These are phyloP conservation scores for Kodamaea alishanica DNA, from an alignment of 1,139 yeast species.

Conservation along the genomic window DNA sequence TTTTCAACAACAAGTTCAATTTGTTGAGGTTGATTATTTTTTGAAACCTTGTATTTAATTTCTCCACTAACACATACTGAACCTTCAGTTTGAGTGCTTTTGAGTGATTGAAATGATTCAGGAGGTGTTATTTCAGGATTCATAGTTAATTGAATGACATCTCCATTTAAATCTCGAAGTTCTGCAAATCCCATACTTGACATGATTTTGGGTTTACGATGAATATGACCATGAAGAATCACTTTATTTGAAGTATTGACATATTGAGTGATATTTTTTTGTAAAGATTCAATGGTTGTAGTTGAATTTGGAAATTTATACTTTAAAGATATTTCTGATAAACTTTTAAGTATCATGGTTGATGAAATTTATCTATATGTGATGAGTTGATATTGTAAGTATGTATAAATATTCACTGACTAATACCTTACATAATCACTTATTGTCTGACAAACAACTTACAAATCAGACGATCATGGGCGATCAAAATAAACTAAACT, in stretches of 20 bases:
- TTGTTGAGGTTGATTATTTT: constrained; percentile 11
- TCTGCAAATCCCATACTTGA: constrained; percentile 60
- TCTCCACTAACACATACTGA: constrained; percentile 68
- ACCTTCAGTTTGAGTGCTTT: constrained; percentile 61
- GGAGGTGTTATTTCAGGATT: constrained; percentile 40
- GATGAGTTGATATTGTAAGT: too few relatives aligned
- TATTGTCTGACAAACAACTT: too few relatives aligned
- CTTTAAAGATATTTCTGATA: constrained; percentile 3
- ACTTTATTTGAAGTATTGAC: constrained; percentile 15
- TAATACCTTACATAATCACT: too few relatives aligned
- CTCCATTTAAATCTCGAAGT: constrained; percentile 70
- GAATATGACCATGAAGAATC: constrained; percentile 74
- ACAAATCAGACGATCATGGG: too few relatives aligned
- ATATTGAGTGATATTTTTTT: not conserved
- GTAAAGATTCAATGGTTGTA: not conserved
- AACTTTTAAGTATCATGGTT: too few relatives aligned
- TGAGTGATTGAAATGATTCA: constrained; percentile 39
- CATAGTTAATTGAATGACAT: constrained; percentile 57
- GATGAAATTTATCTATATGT: too few relatives aligned
- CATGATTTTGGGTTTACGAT: constrained; percentile 57
- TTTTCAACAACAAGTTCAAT: constrained; percentile 58
- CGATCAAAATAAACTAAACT: too few relatives aligned
- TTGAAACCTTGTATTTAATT: not conserved
- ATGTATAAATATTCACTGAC: too few relatives aligned
- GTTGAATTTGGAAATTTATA: constrained; percentile 7